Percentiles rank a stretch among this genome's conserved stretches.
Evolutionary conservation across 2,329 filamentous ascomycete species (phyloP).

Genomic region (Diaporthe caulivora): DNA sequence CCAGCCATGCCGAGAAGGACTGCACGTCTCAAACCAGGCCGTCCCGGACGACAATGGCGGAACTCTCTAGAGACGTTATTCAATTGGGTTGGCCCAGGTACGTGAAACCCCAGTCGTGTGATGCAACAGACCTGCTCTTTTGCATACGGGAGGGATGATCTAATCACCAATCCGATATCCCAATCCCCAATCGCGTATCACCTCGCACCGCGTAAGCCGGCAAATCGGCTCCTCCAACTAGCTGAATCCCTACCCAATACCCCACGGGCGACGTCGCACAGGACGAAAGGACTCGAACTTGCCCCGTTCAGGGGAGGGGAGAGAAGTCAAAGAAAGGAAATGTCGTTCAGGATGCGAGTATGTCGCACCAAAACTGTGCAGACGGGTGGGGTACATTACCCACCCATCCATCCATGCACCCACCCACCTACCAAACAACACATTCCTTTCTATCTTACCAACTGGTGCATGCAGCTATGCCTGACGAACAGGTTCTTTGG

Average conservation of each 20-base stretch:
- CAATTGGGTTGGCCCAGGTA: background rate
- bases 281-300: background rate
- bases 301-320: no score
- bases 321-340: no score
- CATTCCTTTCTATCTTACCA: no score
- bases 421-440: background rate
- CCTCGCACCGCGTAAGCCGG: background rate
- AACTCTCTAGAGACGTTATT: no score
- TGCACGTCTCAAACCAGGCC: background rate
- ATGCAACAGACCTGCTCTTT: background rate
- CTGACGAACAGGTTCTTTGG: background rate
- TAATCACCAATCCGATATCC: background rate
- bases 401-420: background rate
- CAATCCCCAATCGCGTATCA: background rate
- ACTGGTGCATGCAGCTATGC: slow-evolving; percentile 4
- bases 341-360: background rate
- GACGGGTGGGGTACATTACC: background rate
- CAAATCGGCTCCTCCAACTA: background rate
- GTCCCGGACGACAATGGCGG: background rate
- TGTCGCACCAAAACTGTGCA: background rate
- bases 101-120: background rate
- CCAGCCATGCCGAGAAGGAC: background rate
- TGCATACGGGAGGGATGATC: background rate
- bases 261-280: background rate
- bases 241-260: background rate